Conservation (phyloP, 805 yeast genomes). For the Brettanomyces anomalus region DNA sequence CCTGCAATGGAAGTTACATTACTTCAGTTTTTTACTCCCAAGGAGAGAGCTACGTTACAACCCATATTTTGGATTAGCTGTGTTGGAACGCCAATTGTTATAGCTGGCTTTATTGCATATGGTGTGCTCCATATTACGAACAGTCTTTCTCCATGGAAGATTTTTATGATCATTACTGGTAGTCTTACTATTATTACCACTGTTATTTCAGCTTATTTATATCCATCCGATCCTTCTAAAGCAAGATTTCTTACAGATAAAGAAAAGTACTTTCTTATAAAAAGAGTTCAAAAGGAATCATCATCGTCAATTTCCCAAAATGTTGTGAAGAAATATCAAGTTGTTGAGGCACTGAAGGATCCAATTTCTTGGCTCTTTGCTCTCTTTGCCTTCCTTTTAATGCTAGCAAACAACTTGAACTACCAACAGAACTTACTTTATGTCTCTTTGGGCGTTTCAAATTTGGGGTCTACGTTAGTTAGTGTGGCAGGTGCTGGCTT, state of each 20-base stretch:
- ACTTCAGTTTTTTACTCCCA: slow-evolving; percentile 39
- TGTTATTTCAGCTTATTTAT: slow-evolving; percentile 27
- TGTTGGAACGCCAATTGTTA: slow-evolving; percentile 36
- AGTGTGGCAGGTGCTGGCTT: slow-evolving; percentile 46
- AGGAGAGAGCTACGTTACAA: slow-evolving; percentile 38
- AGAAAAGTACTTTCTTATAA: slow-evolving; percentile 44
- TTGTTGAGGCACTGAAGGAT: slow-evolving; percentile 40
- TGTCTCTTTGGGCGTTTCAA: slow-evolving; percentile 32
- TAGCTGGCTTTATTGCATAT: slow-evolving; percentile 28
- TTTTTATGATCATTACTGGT: slow-evolving; percentile 49
- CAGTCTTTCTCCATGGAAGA: slow-evolving; percentile 36
- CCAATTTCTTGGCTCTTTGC: slow-evolving; percentile 39
- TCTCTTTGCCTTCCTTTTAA: slow-evolving; percentile 33
- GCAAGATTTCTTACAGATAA: slow-evolving; percentile 37
- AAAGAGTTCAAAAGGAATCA: slow-evolving; percentile 30
- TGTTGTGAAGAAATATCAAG: slow-evolving; percentile 36
- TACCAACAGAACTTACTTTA: slow-evolving; percentile 45
- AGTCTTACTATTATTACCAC: slow-evolving; percentile 38
- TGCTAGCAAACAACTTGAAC: slow-evolving; percentile 43
- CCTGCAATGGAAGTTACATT: slow-evolving; percentile 38
- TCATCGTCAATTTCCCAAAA: slow-evolving; percentile 36
- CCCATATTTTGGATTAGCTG: slow-evolving; percentile 46
- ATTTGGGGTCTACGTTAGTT: slow-evolving; percentile 40
- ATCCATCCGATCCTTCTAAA: slow-evolving; percentile 49
- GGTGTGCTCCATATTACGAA: slow-evolving; percentile 25